phyloP scores from a whole-genome alignment of 2,329 filamentous ascomycete genomes.

The Blastomyces parvus region DNA sequence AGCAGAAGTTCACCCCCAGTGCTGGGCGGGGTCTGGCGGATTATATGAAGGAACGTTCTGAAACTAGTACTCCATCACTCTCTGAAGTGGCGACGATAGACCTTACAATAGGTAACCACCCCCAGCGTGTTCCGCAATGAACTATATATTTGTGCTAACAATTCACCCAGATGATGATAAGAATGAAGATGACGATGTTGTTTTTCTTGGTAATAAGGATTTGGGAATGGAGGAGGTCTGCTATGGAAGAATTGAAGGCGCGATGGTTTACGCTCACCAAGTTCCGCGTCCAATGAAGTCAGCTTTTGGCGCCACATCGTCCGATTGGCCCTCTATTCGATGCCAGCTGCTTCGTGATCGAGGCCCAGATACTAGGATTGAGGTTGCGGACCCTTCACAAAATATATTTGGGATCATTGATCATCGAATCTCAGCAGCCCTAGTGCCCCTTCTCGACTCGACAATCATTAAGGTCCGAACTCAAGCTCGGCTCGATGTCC shows the following conservation, averaged over 20 bases:
- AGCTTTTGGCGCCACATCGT: constrained; percentile 43
- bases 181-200: constrained; percentile 33
- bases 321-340: constrained; percentile 64
- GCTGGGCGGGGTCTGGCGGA: constrained; percentile 52
- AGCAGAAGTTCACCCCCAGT: constrained; percentile 37
- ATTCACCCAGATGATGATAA: constrained; percentile 22
- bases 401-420: constrained; percentile 71
- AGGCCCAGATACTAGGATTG: constrained; percentile 52
- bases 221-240: constrained; percentile 63
- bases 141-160: background rate
- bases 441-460: constrained; percentile 65
- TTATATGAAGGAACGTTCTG: constrained; percentile 55
- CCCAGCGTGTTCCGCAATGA: background rate
- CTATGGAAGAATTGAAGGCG: constrained; percentile 64
- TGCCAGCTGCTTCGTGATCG: constrained; percentile 55
- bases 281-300: constrained; percentile 53
- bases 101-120: constrained; percentile 31
- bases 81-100: constrained; percentile 44
- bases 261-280: constrained; percentile 55
- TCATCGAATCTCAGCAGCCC: constrained; percentile 51
- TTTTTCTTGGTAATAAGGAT: constrained; percentile 46
- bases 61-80: constrained; percentile 32
- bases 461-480: constrained; percentile 56
- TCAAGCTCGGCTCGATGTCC: constrained; percentile 59
- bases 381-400: constrained; percentile 62